A percentile compares a stretch with the other conserved stretches of the same genome.
These are phyloP conservation scores for Geranomyces michiganensis DNA, from an alignment of 192 early-diverging fungal genomes.

Conservation along the genomic window DNA sequence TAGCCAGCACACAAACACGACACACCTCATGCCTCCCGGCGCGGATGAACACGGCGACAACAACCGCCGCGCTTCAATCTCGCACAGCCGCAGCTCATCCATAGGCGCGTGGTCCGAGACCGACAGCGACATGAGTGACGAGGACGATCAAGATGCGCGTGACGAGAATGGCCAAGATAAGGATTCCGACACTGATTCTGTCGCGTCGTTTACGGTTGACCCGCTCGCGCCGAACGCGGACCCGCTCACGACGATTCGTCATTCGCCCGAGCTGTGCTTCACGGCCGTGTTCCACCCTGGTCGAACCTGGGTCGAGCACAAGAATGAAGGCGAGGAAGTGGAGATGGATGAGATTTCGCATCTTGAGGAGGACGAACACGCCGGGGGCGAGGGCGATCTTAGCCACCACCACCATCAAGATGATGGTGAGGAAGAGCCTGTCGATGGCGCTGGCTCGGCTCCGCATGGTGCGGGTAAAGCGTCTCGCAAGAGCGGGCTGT, in stretches of 20 bases:
- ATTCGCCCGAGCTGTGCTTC: slow-evolving; percentile 24
- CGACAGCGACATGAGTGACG: slow-evolving; percentile 8
- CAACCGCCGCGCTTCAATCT: background rate
- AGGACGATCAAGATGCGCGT: background rate
- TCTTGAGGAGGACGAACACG: slow-evolving; percentile 4
- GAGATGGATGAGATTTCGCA: slow-evolving; percentile 14
- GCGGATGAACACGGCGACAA: too few species aligned
- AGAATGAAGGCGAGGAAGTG: slow-evolving; percentile 23
- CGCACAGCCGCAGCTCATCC: slow-evolving; percentile 1
- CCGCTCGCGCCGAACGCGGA: background rate
- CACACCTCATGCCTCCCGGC: background rate
- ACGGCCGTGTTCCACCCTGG: slow-evolving; percentile 27
- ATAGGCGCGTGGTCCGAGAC: background rate
- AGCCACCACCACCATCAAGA: background rate
- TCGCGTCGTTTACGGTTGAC: background rate
- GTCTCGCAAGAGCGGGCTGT: background rate
- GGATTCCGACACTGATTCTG: slow-evolving; percentile 8
- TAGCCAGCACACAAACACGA: background rate
- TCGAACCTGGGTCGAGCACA: slow-evolving; percentile 10
- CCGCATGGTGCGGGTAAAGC: background rate
- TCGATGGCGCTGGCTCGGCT: background rate
- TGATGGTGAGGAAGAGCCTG: background rate
- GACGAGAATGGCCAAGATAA: background rate
- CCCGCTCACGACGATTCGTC: background rate
- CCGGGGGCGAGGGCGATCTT: background rate